Percentiles rank a stretch among this genome's conserved stretches.
phyloP scores from a whole-genome alignment of 208 protist genomes.

The Herpetomonas muscarum region DNA sequence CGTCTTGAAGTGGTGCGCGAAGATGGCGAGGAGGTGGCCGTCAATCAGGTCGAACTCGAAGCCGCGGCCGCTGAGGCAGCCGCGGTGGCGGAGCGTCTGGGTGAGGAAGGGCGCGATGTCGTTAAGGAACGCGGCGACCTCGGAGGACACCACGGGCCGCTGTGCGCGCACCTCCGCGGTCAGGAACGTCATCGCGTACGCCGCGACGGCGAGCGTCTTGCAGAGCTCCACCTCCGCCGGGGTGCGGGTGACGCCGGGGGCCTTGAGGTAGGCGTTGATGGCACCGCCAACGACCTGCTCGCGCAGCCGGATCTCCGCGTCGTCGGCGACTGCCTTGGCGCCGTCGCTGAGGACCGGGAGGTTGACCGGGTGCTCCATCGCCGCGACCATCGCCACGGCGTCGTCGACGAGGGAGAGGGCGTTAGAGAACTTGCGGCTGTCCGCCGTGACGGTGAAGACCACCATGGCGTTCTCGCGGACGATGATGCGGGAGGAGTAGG shows the following conservation, averaged over 20 bases:
- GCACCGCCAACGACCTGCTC: slow-evolving; percentile 63
- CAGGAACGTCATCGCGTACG: slow-evolving; percentile 50
- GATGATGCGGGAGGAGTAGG: slow-evolving; percentile 82
- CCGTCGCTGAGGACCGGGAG: slow-evolving; percentile 29
- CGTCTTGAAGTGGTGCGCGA: slow-evolving; percentile 44
- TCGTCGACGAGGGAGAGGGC: slow-evolving; percentile 46
- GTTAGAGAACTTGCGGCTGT: slow-evolving; percentile 55
- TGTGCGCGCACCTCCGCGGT: slow-evolving; percentile 52
- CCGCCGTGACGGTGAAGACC: slow-evolving; percentile 71
- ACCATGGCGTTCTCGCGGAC: slow-evolving; percentile 78
- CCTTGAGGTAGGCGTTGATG: slow-evolving; percentile 60
- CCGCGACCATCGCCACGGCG: slow-evolving; percentile 29
- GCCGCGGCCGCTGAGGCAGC: slow-evolving; percentile 39
- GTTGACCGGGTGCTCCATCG: slow-evolving; percentile 15
- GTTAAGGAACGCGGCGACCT: slow-evolving; percentile 44
- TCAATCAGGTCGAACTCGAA: slow-evolving; percentile 76
- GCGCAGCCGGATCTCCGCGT: slow-evolving; percentile 43
- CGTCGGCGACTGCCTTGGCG: slow-evolving; percentile 35
- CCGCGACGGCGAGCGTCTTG: slow-evolving; percentile 52
- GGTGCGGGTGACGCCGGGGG: slow-evolving; percentile 13
- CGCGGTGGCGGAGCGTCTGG: slow-evolving; percentile 32
- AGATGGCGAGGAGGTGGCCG: slow-evolving; percentile 54
- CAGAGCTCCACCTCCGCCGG: slow-evolving; percentile 47
- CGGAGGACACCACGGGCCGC: slow-evolving; percentile 19
- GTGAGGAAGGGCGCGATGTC: slow-evolving; percentile 61